Base-by-base conservation (phyloP, 768 basidiomycete genomes). In the Trametes gibbosa region DNA sequence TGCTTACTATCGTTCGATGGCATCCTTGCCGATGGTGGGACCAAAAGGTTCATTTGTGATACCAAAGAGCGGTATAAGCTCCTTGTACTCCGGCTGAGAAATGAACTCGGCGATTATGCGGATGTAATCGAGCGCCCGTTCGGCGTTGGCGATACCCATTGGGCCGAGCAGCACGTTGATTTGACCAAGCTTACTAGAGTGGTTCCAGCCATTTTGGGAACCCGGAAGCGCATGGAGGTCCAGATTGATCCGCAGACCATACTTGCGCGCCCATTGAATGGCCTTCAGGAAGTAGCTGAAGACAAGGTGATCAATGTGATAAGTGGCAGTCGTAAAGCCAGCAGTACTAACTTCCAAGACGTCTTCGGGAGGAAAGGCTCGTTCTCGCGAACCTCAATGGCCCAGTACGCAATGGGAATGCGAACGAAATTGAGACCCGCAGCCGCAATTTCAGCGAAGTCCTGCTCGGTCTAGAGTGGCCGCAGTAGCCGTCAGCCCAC, bases 71-170 rank as follows among this genome's bases (percentile, higher is more conserved):
- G 84, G 77, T 21, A 96, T 84, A 43, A 97, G 89, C 68, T 89
- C 81, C 62, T 76, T 80, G 74, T 95, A 95, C 70, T 94, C 81
- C 3, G 89, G 88, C 68, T 94, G 92, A 23, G 86, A 87, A 68
- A 98, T 93, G 75, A 98, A 98, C 75, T 95, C 94, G 52, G 90
- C 86, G 53, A 95, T 68, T 58, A 92, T 86, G 25, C 95, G 86
- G 65, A 98, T 92, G 66, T 92, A 87, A 72, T 95, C 88, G 57
- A 98, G 80, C 16, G 89, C 81, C 16, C 96, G 86, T 70, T 98
- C 90, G n/a, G 92, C 95, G 63, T 98, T 99, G 56, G 93, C 92
- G 43, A 90, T 79, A 55, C 97, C 97, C 97, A 98, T 98, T 19
- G 91, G 87, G 43, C 94, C 94, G 61, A 84, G 84, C 14, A 95